These are phyloP conservation scores for Viola pubescens DNA, from an alignment of 441 rosid genomes.

Conservation along the genomic window DNA sequence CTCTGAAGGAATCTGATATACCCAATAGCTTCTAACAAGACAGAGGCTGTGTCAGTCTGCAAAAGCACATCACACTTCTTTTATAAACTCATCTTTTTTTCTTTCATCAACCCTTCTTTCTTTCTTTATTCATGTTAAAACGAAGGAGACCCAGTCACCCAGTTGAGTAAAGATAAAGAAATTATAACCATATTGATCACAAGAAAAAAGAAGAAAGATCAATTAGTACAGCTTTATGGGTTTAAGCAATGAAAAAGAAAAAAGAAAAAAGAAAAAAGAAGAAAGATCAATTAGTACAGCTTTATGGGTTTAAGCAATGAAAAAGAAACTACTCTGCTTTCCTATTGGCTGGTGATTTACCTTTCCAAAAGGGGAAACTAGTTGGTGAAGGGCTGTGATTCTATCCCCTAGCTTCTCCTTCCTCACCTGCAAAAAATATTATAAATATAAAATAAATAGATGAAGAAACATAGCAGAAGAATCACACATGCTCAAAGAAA, in stretches of 20 bases:
- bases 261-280: slow-evolving; percentile 1
- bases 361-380: slow-evolving; percentile 89
- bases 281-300: background rate
- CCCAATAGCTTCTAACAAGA: slow-evolving; percentile 76
- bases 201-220: background rate
- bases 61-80: slow-evolving; percentile 34
- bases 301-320: slow-evolving; percentile 26
- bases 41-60: slow-evolving; percentile 98
- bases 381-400: slow-evolving; percentile 73
- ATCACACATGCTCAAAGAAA: background rate
- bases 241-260: slow-evolving; percentile 11
- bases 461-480: background rate
- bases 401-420: slow-evolving; percentile 79
- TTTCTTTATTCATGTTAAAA: slow-evolving; percentile 26
- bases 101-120: slow-evolving; percentile 38
- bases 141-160: slow-evolving; percentile 12
- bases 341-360: slow-evolving; percentile 27
- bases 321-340: slow-evolving; percentile 1
- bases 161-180: slow-evolving; percentile 17
- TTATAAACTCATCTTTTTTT: slow-evolving; percentile 18
- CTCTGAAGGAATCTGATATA: slow-evolving; percentile 85
- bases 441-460: slow-evolving; percentile 1
- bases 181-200: no score
- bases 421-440: slow-evolving; percentile 40
- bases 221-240: slow-evolving; percentile 17